Conservation (phyloP, 768 basidiomycete genomes). For the Rhodotorula diobovata region DNA sequence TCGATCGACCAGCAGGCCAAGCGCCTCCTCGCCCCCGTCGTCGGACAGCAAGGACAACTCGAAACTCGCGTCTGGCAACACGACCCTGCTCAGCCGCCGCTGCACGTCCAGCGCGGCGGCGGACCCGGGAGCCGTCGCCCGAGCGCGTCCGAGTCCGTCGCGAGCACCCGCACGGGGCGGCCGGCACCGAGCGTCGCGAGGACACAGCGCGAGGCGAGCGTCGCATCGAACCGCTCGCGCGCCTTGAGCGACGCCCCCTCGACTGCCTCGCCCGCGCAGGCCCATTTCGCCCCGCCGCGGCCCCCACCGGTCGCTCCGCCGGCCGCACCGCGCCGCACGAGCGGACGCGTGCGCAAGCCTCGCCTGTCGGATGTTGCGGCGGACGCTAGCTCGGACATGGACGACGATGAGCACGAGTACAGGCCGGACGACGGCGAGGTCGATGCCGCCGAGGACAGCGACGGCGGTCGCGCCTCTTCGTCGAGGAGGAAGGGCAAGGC, state of each 20-base stretch:
- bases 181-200: conserved; percentile 6
- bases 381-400: conserved; percentile 5
- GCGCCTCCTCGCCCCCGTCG: background rate
- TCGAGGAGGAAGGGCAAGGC: conserved; percentile 21
- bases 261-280: background rate
- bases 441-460: conserved; percentile 2
- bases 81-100: conserved; percentile 21
- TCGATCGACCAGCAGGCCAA: conserved; percentile 21
- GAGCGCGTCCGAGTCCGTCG: conserved; percentile 12
- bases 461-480: background rate
- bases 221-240: conserved; percentile 9
- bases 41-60: conserved; percentile 5
- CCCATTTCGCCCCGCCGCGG: background rate
- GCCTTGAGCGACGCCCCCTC: conserved; percentile 19
- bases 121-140: conserved; percentile 16
- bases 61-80: conserved; percentile 29
- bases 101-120: conserved; percentile 27
- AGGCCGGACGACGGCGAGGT: background rate
- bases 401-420: conserved; percentile 14
- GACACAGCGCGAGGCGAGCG: conserved; percentile 21
- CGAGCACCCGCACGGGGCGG: conserved; percentile 20
- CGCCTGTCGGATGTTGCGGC: background rate
- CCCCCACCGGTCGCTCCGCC: background rate
- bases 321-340: conserved; percentile 4
- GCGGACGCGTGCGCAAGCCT: conserved; percentile 15